phyloP scores from a whole-genome alignment of 202 grass and related monocot species.

The Panicum hallii region DNA sequence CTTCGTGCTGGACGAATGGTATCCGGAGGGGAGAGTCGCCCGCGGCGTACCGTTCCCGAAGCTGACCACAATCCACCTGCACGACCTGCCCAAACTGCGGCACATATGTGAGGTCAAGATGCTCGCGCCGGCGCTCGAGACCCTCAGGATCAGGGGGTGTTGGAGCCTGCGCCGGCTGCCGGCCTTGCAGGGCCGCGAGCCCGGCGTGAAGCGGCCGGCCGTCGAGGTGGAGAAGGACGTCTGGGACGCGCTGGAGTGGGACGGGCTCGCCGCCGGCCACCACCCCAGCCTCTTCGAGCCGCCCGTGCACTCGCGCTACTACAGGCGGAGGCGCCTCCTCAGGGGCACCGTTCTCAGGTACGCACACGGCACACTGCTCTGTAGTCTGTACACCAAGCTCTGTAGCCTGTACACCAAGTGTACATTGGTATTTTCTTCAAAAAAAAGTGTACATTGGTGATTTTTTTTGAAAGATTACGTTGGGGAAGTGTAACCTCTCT shows the following conservation, averaged over 20 bases:
- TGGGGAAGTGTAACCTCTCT: too few relatives aligned
- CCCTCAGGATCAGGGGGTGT: conserved; percentile 16
- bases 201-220: not conserved
- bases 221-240: conserved; percentile 24
- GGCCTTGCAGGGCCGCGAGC: not conserved
- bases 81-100: conserved; percentile 2
- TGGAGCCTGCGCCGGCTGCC: not conserved
- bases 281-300: conserved; percentile 6
- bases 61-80: conserved; percentile 21
- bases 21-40: fast-evolving
- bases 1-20: fast-evolving
- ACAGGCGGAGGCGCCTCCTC: not conserved
- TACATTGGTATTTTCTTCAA: too few relatives aligned
- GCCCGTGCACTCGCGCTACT: not conserved
- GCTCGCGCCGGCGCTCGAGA: not conserved
- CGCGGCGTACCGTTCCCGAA: not conserved
- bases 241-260: conserved; percentile 44
- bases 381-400: too few relatives aligned
- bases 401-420: too few relatives aligned
- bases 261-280: not conserved
- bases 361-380: too few relatives aligned
- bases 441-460: too few relatives aligned
- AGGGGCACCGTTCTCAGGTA: conserved; percentile 32
- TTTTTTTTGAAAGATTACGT: too few relatives aligned
- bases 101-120: conserved; percentile 31